phyloP scores from a whole-genome alignment of 441 rosid genomes.

The Jatropha multifida region DNA sequence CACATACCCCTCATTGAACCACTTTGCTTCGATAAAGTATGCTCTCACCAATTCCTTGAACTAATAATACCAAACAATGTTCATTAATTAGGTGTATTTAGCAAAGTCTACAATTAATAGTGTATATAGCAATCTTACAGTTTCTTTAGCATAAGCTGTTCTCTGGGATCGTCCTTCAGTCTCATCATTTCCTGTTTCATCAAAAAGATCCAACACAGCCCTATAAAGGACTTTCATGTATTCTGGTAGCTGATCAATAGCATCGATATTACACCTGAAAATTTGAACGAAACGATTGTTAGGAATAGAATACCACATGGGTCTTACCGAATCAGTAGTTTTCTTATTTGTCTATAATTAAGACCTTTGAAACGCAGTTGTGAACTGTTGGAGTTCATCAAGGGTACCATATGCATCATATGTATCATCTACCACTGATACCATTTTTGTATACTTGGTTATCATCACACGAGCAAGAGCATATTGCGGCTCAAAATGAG shows the following conservation, averaged over 20 bases:
- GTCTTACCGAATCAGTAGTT: too few relatives aligned
- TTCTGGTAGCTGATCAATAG: conserved; percentile 11
- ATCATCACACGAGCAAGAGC: not conserved
- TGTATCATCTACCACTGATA: conserved; percentile 12
- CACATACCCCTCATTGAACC: conserved; percentile 9
- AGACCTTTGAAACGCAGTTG: conserved; percentile 17
- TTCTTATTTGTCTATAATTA: not conserved
- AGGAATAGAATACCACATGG: not conserved
- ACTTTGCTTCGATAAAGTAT: conserved; percentile 14
- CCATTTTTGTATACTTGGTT: not conserved
- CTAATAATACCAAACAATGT: not conserved
- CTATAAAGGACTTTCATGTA: conserved; percentile 12
- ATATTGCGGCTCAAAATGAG: conserved; percentile 19
- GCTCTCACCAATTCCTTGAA: not conserved
- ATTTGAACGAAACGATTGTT: not conserved
- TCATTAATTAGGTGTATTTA: too few relatives aligned
- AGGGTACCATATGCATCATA: conserved; percentile 20
- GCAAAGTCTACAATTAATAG: too few relatives aligned
- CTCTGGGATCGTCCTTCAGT: conserved; percentile 10
- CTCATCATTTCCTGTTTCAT: not conserved
- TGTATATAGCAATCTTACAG: not conserved
- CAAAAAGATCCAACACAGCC: not conserved
- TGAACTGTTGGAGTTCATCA: conserved; percentile 14
- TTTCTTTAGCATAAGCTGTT: conserved; percentile 3
- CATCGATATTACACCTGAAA: conserved; percentile 5